Conservation (phyloP, 257 asterid species). For the Nicotiana otophora region DNA sequence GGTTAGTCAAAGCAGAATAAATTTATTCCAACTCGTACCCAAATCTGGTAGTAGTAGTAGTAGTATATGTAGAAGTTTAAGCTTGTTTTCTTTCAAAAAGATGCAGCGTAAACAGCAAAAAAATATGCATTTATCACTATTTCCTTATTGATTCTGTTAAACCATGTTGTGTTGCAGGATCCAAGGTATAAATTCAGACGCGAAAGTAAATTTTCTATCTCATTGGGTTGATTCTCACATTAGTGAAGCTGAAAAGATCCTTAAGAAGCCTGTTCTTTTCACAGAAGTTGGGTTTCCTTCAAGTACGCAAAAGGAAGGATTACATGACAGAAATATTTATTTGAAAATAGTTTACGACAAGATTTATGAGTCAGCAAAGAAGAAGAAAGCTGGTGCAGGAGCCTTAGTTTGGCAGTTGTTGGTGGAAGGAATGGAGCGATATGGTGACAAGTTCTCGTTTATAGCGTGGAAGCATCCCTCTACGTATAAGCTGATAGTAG, state of each 20-base stretch:
- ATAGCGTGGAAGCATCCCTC: conserved; percentile 32
- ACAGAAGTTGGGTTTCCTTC: conserved; percentile 32
- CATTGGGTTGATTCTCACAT: conserved; percentile 34
- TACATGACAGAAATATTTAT: conserved; percentile 17
- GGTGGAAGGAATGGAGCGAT: conserved; percentile 30
- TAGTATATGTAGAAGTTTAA: neutral
- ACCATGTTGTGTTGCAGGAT: neutral
- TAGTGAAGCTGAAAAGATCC: conserved; percentile 19
- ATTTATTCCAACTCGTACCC: neutral
- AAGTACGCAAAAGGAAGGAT: conserved; percentile 7
- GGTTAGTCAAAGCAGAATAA: conserved; percentile 27
- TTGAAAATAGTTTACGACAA: conserved; percentile 24
- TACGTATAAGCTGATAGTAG: conserved; percentile 23
- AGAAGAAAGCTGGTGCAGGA: conserved; percentile 33
- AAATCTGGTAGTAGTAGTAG: neutral
- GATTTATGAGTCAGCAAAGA: conserved; percentile 29
- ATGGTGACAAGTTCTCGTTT: conserved; percentile 26
- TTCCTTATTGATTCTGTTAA: neutral
- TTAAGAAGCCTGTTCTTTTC: conserved; percentile 35
- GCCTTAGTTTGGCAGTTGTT: conserved; percentile 31
- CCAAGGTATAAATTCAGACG: conserved; percentile 1
- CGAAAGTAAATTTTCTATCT: conserved; percentile 19
- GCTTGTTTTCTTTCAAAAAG: neutral
- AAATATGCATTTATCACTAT: neutral
- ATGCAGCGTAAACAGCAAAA: neutral